Conservation (phyloP, 2,329 filamentous ascomycete genomes). For the Phialemoniopsis sp. region DNA sequence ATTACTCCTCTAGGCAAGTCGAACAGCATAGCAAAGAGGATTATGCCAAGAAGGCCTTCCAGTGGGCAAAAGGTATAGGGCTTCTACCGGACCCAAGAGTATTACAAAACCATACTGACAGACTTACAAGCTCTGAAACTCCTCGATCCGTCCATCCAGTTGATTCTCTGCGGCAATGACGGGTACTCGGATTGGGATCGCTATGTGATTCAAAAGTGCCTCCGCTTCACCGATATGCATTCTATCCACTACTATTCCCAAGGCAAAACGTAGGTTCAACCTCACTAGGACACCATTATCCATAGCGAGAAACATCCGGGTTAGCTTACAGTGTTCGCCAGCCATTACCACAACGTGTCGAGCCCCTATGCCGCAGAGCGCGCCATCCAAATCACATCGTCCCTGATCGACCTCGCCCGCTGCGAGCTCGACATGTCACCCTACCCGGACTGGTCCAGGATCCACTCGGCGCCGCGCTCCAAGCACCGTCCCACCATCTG, state of each 20-base stretch:
- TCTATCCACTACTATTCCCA: conserved; percentile 67
- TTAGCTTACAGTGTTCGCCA: conserved; percentile 57
- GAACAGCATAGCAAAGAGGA: conserved; percentile 65
- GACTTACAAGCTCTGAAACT: conserved; percentile 66
- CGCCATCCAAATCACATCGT: conserved; percentile 65
- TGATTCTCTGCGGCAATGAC: conserved; percentile 73
- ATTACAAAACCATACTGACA: too few relatives aligned
- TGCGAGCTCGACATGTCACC: conserved; percentile 62
- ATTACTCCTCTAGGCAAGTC: conserved; percentile 53
- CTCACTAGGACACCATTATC: too few relatives aligned
- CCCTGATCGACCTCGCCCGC: conserved; percentile 68
- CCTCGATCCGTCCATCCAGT: conserved; percentile 62
- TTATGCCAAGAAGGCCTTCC: conserved; percentile 64
- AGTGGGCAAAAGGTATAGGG: conserved; percentile 74
- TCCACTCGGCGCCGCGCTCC: too few relatives aligned
- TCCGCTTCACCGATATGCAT: conserved; percentile 70
- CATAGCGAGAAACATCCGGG: too few relatives aligned
- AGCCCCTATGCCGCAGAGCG: conserved; percentile 68
- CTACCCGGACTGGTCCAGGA: too few relatives aligned
- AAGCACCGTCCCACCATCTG: conserved; percentile 64
- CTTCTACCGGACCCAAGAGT: too few relatives aligned
- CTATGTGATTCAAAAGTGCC: conserved; percentile 66
- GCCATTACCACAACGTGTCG: conserved; percentile 46
- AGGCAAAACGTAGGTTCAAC: too few relatives aligned
- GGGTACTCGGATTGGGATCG: conserved; percentile 69